phyloP scores from a whole-genome alignment of 75 land plant genomes.

The Picea sitchensis region DNA sequence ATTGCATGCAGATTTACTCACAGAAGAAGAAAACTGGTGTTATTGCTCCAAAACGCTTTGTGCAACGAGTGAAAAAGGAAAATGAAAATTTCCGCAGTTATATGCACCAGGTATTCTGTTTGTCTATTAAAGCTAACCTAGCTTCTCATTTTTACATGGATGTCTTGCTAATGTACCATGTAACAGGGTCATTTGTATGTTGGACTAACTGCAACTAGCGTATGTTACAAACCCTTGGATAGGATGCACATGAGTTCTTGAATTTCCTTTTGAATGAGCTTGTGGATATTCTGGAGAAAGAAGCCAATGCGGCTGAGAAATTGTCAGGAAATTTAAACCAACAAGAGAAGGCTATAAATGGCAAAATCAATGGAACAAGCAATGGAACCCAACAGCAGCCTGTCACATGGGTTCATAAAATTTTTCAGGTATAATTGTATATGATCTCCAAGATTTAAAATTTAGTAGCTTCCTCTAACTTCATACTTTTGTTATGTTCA shows the following conservation, averaged over 20 bases:
- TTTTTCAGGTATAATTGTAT: conserved; percentile 63
- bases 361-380: conserved; percentile 47
- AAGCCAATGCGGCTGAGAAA: conserved; percentile 50
- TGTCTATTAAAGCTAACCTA: no score
- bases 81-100: conserved; percentile 96
- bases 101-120: conserved; percentile 85
- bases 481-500: no score
- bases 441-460: neutral
- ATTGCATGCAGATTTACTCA: conserved; percentile 68
- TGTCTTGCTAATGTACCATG: no score
- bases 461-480: no score
- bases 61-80: conserved; percentile 90
- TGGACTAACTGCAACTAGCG: no score
- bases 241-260: conserved; percentile 99
- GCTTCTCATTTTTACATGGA: no score
- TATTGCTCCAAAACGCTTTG: conserved; percentile 95
- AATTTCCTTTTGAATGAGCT: conserved; percentile 93
- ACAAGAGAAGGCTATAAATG: conserved; percentile 25
- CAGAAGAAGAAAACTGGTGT: conserved; percentile 99
- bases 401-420: conserved; percentile 95
- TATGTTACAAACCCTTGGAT: neutral
- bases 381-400: conserved; percentile 57
- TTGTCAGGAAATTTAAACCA: conserved; percentile 39
- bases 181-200: no score
- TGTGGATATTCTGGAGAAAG: conserved; percentile 94